These are phyloP conservation scores for Pyrenophora teres DNA, from an alignment of 2,329 filamentous ascomycete genomes.

Conservation along the genomic window DNA sequence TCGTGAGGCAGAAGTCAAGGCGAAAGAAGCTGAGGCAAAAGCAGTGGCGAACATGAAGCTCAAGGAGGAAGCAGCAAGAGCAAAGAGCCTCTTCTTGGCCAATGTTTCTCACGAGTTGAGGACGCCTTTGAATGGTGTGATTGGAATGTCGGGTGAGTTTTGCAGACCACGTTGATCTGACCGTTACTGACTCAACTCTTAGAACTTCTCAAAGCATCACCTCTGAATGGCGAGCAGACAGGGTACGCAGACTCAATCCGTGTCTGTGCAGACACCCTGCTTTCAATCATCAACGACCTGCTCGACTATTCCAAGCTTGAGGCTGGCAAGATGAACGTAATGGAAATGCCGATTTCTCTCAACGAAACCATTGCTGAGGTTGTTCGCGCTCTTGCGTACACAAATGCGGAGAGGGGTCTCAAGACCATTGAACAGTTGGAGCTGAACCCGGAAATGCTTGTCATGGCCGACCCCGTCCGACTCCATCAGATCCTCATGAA, in stretches of 20 bases:
- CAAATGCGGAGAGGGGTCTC: constrained; percentile 64
- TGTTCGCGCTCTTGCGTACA: constrained; percentile 66
- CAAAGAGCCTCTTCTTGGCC: constrained; percentile 75
- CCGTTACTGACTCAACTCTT: no score
- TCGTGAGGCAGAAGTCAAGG: constrained; percentile 73
- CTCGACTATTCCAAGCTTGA: constrained; percentile 59
- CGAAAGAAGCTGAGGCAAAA: constrained; percentile 75
- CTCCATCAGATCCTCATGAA: constrained; percentile 68
- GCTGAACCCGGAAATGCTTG: constrained; percentile 59
- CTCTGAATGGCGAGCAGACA: constrained; percentile 62
- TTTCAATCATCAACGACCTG: constrained; percentile 59
- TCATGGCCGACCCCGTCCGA: constrained; percentile 58
- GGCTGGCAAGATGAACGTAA: constrained; percentile 64
- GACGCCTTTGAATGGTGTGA: constrained; percentile 60
- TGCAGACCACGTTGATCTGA: no score
- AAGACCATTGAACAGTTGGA: constrained; percentile 62
- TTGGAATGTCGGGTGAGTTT: constrained; percentile 55
- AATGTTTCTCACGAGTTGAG: constrained; percentile 64
- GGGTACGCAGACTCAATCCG: constrained; percentile 67
- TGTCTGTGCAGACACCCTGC: constrained; percentile 63
- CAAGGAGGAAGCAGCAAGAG: constrained; percentile 81
- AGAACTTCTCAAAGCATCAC: constrained; percentile 64
- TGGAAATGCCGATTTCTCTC: constrained; percentile 58
- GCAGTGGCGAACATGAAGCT: constrained; percentile 79
- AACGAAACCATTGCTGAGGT: constrained; percentile 67